Conservation (phyloP, 176 grass and related monocot genomes). For the Canna indica region DNA sequence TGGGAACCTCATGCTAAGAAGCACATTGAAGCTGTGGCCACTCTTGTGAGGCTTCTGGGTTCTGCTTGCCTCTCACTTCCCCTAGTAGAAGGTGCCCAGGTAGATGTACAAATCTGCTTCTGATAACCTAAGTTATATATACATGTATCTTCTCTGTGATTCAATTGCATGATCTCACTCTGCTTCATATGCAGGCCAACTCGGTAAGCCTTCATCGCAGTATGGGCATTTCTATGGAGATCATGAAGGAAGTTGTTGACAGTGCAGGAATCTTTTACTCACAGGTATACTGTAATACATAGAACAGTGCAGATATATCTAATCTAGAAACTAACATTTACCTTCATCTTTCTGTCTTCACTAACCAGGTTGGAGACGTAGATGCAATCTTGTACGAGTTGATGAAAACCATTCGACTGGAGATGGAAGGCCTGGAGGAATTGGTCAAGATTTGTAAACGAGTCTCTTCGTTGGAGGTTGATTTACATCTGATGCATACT, state of each 20-base stretch:
- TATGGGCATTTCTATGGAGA: conserved; percentile 33
- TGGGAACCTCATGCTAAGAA: conserved; percentile 47
- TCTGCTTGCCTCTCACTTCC: conserved; percentile 48
- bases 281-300: conserved; percentile 43
- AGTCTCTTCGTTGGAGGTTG: conserved; percentile 50
- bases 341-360: neutral
- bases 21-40: conserved; percentile 44
- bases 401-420: conserved; percentile 35
- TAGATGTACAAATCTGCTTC: too few species aligned
- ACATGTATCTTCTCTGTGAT: neutral
- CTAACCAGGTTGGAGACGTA: conserved; percentile 35
- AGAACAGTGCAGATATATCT: too few species aligned
- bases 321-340: neutral
- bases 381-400: conserved; percentile 38
- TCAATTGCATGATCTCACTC: neutral
- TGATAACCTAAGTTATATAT: too few species aligned
- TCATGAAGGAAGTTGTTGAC: conserved; percentile 42
- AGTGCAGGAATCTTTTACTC: conserved; percentile 40
- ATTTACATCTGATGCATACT: neutral
- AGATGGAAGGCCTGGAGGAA: conserved; percentile 66
- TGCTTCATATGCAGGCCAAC: conserved; percentile 24
- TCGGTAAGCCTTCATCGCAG: conserved; percentile 32
- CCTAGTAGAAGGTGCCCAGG: conserved; percentile 51
- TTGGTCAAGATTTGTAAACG: conserved; percentile 41
- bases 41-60: conserved; percentile 51